phyloP scores from a whole-genome alignment of 2,329 filamentous ascomycete species.

The Tolypocladium endophyticum region DNA sequence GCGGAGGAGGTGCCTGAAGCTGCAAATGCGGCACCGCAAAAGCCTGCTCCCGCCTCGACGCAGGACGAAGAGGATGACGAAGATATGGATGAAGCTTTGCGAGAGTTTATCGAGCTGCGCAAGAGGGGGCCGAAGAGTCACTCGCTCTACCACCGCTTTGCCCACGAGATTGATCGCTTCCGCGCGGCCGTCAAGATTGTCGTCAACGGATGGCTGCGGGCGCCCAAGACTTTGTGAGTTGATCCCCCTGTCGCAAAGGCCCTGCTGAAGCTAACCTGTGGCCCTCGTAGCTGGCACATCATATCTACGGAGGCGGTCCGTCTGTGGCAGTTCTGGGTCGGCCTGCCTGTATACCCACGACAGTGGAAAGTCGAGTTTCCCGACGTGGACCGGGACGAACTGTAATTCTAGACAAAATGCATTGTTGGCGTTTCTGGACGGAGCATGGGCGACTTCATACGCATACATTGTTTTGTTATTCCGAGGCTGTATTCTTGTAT shows the following conservation, averaged over 20 bases:
- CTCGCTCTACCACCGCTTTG: conserved; percentile 44
- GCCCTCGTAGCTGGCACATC: conserved; percentile 29
- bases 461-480: too few relatives aligned
- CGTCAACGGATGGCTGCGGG: conserved; percentile 55
- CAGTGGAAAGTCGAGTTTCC: conserved; percentile 36
- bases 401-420: conserved; percentile 19
- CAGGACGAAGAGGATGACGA: conserved; percentile 26
- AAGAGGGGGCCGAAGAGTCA: conserved; percentile 14
- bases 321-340: conserved; percentile 40
- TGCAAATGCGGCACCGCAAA: background rate
- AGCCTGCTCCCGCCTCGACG: background rate
- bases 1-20: conserved; percentile 10
- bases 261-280: background rate
- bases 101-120: conserved; percentile 14
- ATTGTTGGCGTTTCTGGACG: background rate
- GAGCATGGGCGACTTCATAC: background rate
- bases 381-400: conserved; percentile 33
- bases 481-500: background rate
- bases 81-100: conserved; percentile 19
- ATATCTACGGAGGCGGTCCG: conserved; percentile 32
- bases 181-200: conserved; percentile 55
- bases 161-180: conserved; percentile 54
- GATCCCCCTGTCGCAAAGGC: background rate
- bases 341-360: conserved; percentile 38
- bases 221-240: conserved; percentile 63